A percentile compares a stretch with the other conserved stretches of the same genome.
Evolutionary conservation across 2,329 filamentous ascomycete genomes (phyloP).

Genomic region (Nemania bipapillata): DNA sequence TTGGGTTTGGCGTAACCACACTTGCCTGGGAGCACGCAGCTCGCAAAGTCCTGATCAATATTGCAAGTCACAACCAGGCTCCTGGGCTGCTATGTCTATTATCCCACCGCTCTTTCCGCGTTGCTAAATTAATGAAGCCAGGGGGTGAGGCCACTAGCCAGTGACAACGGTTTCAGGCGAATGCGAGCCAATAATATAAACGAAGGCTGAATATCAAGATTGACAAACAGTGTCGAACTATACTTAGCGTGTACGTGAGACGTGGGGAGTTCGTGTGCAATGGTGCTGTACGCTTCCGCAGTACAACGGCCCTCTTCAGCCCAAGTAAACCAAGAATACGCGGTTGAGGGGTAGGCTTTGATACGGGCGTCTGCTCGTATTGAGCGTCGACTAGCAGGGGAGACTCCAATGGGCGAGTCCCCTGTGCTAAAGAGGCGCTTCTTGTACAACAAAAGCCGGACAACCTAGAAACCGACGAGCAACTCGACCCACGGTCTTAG

Average conservation of each 20-base stretch:
- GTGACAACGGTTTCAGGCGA: conserved; percentile 43
- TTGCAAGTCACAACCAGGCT: conserved; percentile 41
- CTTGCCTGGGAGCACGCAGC: conserved; percentile 42
- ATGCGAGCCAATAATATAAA: conserved; percentile 49
- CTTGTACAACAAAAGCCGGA: conserved; percentile 49
- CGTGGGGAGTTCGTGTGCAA: conserved; percentile 44
- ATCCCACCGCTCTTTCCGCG: conserved; percentile 44
- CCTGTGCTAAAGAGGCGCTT: conserved; percentile 52
- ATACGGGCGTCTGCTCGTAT: conserved; percentile 52
- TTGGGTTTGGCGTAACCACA: conserved; percentile 51
- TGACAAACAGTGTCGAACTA: conserved; percentile 45
- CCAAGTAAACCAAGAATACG: conserved; percentile 43
- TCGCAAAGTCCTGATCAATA: conserved; percentile 49
- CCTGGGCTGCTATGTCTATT: conserved; percentile 44
- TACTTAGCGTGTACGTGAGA: conserved; percentile 48
- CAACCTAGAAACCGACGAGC: conserved; percentile 45
- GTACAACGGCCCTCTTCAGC: conserved; percentile 50
- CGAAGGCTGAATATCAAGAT: conserved; percentile 44
- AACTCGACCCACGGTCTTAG: conserved; percentile 48
- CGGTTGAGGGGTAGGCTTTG: conserved; percentile 44
- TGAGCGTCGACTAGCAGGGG: conserved; percentile 46
- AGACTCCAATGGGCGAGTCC: conserved; percentile 52
- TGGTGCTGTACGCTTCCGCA: conserved; percentile 50
- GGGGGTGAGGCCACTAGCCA: conserved; percentile 46
- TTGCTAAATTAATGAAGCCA: conserved; percentile 42